Evolutionary conservation across 2,329 filamentous ascomycete genomes (phyloP).

Genomic region (Epichloe sibirici): DNA sequence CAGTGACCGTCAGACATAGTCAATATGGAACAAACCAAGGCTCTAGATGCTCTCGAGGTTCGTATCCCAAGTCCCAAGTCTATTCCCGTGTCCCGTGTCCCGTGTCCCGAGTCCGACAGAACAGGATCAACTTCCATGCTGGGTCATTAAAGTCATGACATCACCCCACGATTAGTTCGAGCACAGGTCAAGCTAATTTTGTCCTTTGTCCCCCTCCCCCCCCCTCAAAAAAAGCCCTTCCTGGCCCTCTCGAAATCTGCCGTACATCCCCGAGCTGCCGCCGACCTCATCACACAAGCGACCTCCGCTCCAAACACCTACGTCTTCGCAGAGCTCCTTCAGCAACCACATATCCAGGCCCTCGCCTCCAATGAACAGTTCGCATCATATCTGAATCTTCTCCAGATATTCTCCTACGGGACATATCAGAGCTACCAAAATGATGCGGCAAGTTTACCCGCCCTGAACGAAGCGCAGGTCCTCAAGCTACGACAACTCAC

Average conservation of each 20-base stretch:
- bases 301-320: conserved; percentile 85
- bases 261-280: conserved; percentile 69
- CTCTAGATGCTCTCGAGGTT: conserved; percentile 52
- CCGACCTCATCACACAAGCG: conserved; percentile 75
- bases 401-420: conserved; percentile 86
- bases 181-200: not conserved
- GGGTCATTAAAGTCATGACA: not conserved
- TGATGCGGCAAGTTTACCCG: conserved; percentile 43
- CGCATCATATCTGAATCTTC: conserved; percentile 51
- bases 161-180: not conserved
- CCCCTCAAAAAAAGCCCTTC: conserved; percentile 51
- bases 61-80: not conserved
- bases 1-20: conserved; percentile 2
- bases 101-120: not conserved
- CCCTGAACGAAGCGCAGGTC: conserved; percentile 58
- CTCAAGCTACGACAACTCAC: conserved; percentile 86
- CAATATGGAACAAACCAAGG: conserved; percentile 62
- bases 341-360: conserved; percentile 64
- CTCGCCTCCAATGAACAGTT: conserved; percentile 52
- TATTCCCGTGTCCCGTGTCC: not conserved
- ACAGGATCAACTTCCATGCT: not conserved
- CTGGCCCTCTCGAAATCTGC: conserved; percentile 78
- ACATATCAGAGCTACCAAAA: conserved; percentile 64
- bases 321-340: conserved; percentile 87
- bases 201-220: conserved; percentile 13